Evolutionary conservation across 2,329 filamentous ascomycete species (phyloP).

Genomic region (Endocalyx cinctus): DNA sequence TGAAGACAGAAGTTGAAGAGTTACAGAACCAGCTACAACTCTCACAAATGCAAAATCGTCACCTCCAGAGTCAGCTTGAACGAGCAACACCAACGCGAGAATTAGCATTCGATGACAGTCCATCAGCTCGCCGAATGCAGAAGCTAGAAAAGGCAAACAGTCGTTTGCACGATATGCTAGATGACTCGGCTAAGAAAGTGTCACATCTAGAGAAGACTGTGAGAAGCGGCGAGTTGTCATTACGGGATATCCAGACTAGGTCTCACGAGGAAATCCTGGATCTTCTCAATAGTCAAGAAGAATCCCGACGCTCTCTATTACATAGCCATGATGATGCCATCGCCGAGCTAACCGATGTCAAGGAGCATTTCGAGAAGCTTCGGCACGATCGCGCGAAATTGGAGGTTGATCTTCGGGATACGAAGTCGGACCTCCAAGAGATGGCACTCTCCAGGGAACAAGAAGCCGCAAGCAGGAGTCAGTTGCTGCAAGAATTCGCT

Average conservation of each 20-base stretch:
- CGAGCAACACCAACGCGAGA: slow-evolving; percentile 60
- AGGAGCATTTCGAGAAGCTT: slow-evolving; percentile 79
- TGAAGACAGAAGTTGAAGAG: slow-evolving; percentile 85
- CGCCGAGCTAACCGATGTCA: slow-evolving; percentile 79
- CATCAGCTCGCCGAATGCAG: slow-evolving; percentile 74
- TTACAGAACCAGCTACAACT: slow-evolving; percentile 92
- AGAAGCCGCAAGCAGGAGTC: slow-evolving; percentile 79
- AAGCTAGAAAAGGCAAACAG: slow-evolving; percentile 91
- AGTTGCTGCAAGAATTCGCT: slow-evolving; percentile 86
- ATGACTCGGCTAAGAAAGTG: slow-evolving; percentile 89
- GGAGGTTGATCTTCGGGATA: slow-evolving; percentile 84
- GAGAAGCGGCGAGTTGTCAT: slow-evolving; percentile 77
- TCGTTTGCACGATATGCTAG: slow-evolving; percentile 87
- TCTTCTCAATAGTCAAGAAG: slow-evolving; percentile 87
- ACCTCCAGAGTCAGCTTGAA: slow-evolving; percentile 83
- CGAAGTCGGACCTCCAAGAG: slow-evolving; percentile 78
- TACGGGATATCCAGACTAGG: slow-evolving; percentile 87
- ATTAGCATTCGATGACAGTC: slow-evolving; percentile 65
- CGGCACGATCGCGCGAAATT: slow-evolving; percentile 74
- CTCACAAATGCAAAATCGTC: slow-evolving; percentile 90
- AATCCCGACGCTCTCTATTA: slow-evolving; percentile 75
- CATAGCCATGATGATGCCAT: slow-evolving; percentile 83
- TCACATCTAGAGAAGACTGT: slow-evolving; percentile 84
- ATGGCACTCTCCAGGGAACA: slow-evolving; percentile 75
- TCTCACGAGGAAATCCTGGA: slow-evolving; percentile 94